Conservation (phyloP, 2,329 filamentous ascomycete species). For the Cladophialophora chaetospira region DNA sequence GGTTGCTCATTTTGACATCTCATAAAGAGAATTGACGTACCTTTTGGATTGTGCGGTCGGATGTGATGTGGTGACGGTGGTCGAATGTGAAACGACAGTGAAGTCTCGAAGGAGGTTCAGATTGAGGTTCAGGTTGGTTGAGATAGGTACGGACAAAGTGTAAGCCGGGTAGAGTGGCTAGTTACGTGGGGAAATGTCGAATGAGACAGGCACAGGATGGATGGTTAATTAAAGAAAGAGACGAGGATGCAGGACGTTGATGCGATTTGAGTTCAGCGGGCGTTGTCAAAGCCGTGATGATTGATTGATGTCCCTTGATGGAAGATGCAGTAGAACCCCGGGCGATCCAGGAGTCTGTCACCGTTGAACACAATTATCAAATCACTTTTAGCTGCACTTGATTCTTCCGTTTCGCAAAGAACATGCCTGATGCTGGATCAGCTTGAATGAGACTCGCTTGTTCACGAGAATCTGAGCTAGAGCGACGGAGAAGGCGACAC, state of each 20-base stretch:
- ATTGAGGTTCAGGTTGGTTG: too few relatives aligned
- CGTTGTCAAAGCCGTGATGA: not conserved
- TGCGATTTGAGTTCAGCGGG: not conserved
- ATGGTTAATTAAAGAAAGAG: slow-evolving; percentile 5
- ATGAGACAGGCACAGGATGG: too few relatives aligned
- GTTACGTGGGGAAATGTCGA: too few relatives aligned
- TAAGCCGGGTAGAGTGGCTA: too few relatives aligned
- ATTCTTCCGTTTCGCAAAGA: slow-evolving; percentile 6
- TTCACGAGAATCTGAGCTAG: not conserved
- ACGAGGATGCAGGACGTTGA: slow-evolving; percentile 8
- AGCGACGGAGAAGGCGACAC: slow-evolving; percentile 5
- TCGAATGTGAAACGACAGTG: not conserved
- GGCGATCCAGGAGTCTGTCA: slow-evolving; percentile 8
- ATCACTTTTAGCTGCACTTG: not conserved
- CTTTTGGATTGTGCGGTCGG: not conserved
- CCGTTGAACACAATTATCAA: not conserved
- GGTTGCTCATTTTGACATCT: too few relatives aligned
- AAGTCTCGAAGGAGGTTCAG: too few relatives aligned
- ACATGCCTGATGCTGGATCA: slow-evolving; percentile 17
- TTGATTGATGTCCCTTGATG: not conserved
- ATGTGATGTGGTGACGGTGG: not conserved
- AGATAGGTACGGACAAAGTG: too few relatives aligned
- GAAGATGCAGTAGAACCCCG: slow-evolving; percentile 1
- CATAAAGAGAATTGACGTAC: not conserved
- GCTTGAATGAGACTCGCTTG: slow-evolving; percentile 14